phyloP scores from a whole-genome alignment of 805 yeast species.

The Ogataea parapolymorpha region DNA sequence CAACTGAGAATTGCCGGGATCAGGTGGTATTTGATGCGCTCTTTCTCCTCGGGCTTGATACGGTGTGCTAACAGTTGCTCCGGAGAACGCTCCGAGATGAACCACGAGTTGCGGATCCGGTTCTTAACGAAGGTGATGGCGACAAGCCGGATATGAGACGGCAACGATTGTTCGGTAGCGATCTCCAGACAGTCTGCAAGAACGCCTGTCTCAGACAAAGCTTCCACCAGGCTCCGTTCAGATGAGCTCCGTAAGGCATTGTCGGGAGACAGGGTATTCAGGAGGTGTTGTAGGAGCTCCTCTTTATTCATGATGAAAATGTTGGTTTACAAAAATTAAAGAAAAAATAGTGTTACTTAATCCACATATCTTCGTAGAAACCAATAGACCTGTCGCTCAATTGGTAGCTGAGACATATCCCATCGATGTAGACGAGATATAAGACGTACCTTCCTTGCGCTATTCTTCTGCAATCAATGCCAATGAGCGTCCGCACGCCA shows the following conservation, averaged over 20 bases:
- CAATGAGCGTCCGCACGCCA: slow-evolving; percentile 25
- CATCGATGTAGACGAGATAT: slow-evolving; percentile 27
- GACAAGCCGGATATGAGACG: slow-evolving; percentile 56
- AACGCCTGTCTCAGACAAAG: slow-evolving; percentile 43
- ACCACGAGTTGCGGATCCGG: slow-evolving; percentile 65
- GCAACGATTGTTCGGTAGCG: slow-evolving; percentile 36
- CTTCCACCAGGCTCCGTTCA: slow-evolving; percentile 40
- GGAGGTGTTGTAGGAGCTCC: slow-evolving; percentile 41
- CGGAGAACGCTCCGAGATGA: slow-evolving; percentile 27
- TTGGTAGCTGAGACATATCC: slow-evolving; percentile 26
- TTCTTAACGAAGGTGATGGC: slow-evolving; percentile 86
- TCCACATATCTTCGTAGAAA: slow-evolving; percentile 3
- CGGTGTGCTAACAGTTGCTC: slow-evolving; percentile 21
- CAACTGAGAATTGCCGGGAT: slow-evolving; percentile 52
- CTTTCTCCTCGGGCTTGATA: slow-evolving; percentile 52
- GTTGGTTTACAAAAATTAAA: background rate
- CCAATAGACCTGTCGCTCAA: slow-evolving; percentile 6
- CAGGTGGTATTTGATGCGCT: slow-evolving; percentile 58
- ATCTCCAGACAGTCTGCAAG: slow-evolving; percentile 44
- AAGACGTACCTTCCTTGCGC: slow-evolving; percentile 13
- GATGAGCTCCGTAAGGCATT: slow-evolving; percentile 40
- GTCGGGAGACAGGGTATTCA: slow-evolving; percentile 48
- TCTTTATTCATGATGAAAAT: slow-evolving; percentile 38
- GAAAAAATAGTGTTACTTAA: slow-evolving; percentile 5
- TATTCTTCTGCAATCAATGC: slow-evolving; percentile 19